These are phyloP conservation scores for Citrus trifoliata DNA, from an alignment of 345 rosid species.

Conservation along the genomic window DNA sequence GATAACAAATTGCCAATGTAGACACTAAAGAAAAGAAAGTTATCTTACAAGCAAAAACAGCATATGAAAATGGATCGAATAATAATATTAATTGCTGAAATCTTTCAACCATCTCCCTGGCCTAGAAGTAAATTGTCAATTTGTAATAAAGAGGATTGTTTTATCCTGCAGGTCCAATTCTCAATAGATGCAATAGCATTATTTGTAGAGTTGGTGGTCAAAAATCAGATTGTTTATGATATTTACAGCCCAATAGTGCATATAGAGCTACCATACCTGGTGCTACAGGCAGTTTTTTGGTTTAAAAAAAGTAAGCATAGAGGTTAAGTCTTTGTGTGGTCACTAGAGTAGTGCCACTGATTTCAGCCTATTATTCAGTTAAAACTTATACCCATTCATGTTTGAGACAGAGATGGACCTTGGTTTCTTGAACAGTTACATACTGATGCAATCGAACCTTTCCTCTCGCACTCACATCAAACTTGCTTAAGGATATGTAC, in stretches of 20 bases:
- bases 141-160: background rate
- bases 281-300: background rate
- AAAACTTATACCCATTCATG: background rate
- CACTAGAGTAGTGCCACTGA: background rate
- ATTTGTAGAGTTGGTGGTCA: background rate
- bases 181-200: background rate
- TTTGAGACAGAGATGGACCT: background rate
- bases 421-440: background rate
- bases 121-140: background rate
- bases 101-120: background rate
- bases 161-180: background rate
- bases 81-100: background rate
- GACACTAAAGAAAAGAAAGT: background rate
- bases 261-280: background rate
- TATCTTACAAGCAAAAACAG: background rate
- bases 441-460: no score
- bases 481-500: background rate
- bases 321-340: conserved; percentile 7
- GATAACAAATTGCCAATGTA: background rate
- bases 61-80: background rate
- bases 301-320: background rate
- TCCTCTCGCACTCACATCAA: no score
- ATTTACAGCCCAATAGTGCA: background rate
- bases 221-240: background rate
- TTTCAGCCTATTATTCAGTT: background rate